Evolutionary conservation across 2,329 filamentous ascomycete genomes (phyloP), one percentile per base, ranked within the genome.

Genomic region (Paraconiothyrium sp.): DNA sequence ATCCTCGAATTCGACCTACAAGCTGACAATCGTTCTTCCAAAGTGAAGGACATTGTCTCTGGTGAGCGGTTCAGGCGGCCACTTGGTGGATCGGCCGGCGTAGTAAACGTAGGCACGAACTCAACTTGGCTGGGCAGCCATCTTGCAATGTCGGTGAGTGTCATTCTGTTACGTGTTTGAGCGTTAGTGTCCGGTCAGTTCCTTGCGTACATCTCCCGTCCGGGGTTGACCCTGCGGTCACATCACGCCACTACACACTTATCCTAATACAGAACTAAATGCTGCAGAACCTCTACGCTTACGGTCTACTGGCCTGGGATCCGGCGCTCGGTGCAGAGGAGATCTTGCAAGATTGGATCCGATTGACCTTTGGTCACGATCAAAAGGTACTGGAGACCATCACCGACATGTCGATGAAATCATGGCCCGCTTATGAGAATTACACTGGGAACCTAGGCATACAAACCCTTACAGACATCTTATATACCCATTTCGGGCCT

Each of bases 361-460:
- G 85, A 2, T 79, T 92, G 24, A 92, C 90, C 0, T 92, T 92
- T 66, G 84, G 86, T 1, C 75, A 81, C 11, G 83, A 89, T 59
- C 73, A 72, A 0, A 71, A 76, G 2, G 85, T 92, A n/a, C 66
- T 89, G 49, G 80, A 88, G 30, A 85, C 84, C 0, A 84, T 92
- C 57, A 85, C 84, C 1, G 73, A 85, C 14, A 87, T 92, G 74
- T 89, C 87, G 0, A 87, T 92, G 85, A 81, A 83, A 10, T 91
- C 89, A 0, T 92, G 90, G 90, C 87, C 86, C 0, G 85, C 89
- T 0, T 92, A 92, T 60, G 89, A 91, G 76, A 88, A 88, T 70
- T 91, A 92, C 78, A 87, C 82, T 0, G 90, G 90, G 4, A 92
- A 92, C 65, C 80, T 92, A 0, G 90, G 90, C 10, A 84, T 90